A percentile compares a stretch with the other conserved stretches of the same genome.
phyloP scores from a whole-genome alignment of 148 eudicot species.

The Amaranthus hypochondriacus region DNA sequence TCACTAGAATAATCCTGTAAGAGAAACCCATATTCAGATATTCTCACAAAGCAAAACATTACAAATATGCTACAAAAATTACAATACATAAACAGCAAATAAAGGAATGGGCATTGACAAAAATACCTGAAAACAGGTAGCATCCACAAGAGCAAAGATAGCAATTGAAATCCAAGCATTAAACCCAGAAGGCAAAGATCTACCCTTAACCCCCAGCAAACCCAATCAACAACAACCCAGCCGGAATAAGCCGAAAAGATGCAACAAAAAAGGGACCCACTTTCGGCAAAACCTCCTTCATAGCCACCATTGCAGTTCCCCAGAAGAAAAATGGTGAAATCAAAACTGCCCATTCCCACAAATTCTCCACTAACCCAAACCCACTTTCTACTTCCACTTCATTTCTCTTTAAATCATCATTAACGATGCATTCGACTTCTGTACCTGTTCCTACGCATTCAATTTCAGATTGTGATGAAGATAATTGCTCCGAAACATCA shows the following conservation, averaged over 20 bases:
- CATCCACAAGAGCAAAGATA: slow-evolving; percentile 80
- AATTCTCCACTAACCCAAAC: slow-evolving; percentile 16
- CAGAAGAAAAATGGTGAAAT: slow-evolving; percentile 96
- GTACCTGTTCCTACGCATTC: slow-evolving; percentile 59
- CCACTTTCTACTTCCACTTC: slow-evolving; percentile 19
- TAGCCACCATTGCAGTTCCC: slow-evolving; percentile 99
- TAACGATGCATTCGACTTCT: slow-evolving; percentile 44
- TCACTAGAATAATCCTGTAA: neutral
- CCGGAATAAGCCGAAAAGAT: slow-evolving; percentile 72
- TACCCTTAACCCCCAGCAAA: slow-evolving; percentile 55
- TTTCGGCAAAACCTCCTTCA: slow-evolving; percentile 90
- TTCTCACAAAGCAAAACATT: neutral
- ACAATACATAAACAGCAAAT: neutral
- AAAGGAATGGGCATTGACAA: neutral
- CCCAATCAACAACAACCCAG: slow-evolving; percentile 69
- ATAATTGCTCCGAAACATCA: slow-evolving; percentile 1
- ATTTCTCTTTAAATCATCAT: slow-evolving; percentile 1
- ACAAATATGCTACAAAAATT: neutral
- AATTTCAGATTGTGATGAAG: slow-evolving; percentile 12
- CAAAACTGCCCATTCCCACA: slow-evolving; percentile 70
- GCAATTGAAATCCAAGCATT: slow-evolving; percentile 79
- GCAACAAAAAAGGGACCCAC: slow-evolving; percentile 76
- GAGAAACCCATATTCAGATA: neutral
- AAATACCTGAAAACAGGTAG: slow-evolving; percentile 83
- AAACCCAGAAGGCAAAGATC: slow-evolving; percentile 67